phyloP scores from a whole-genome alignment of 495 filamentous ascomycete genomes.

The Podospora bellae-mahoneyi region DNA sequence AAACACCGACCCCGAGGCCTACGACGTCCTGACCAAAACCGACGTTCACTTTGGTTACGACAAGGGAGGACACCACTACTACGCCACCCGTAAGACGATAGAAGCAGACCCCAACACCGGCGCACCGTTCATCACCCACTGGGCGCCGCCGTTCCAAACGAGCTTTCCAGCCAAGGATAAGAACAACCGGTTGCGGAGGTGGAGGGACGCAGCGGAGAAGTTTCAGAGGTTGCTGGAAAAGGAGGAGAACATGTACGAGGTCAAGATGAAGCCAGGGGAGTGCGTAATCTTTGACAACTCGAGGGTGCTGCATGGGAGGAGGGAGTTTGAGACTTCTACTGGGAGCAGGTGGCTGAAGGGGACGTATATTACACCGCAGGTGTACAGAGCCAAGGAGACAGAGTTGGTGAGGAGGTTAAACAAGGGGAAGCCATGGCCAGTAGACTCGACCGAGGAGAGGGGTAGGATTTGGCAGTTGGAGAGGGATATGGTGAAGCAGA shows the following conservation, averaged over 20 bases:
- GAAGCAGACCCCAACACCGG: constrained; percentile 20
- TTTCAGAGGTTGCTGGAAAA: constrained; percentile 50
- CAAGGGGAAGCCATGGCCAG: not conserved
- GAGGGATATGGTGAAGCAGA: not conserved
- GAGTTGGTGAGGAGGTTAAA: constrained; percentile 32
- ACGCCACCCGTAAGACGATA: constrained; percentile 53
- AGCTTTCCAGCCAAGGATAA: constrained; percentile 9
- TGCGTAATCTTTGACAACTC: constrained; percentile 86
- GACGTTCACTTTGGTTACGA: constrained; percentile 65
- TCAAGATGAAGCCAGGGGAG: constrained; percentile 71
- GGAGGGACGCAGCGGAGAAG: constrained; percentile 40
- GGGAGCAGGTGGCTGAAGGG: constrained; percentile 79
- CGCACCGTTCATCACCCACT: constrained; percentile 51
- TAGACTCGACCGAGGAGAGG: not conserved
- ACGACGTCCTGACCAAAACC: constrained; percentile 39
- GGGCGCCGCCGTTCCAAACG: constrained; percentile 54
- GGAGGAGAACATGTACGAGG: constrained; percentile 55
- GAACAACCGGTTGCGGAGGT: constrained; percentile 20
- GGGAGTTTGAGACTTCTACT: constrained; percentile 59
- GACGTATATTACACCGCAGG: constrained; percentile 74
- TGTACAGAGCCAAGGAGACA: constrained; percentile 45
- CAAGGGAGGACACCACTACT: constrained; percentile 61
- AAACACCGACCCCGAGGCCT: constrained; percentile 23
- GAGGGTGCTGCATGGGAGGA: constrained; percentile 72
- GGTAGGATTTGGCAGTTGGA: not conserved